Evolutionary conservation across 257 asterid genomes (phyloP).

Genomic region (Solanum lycopersicoides): DNA sequence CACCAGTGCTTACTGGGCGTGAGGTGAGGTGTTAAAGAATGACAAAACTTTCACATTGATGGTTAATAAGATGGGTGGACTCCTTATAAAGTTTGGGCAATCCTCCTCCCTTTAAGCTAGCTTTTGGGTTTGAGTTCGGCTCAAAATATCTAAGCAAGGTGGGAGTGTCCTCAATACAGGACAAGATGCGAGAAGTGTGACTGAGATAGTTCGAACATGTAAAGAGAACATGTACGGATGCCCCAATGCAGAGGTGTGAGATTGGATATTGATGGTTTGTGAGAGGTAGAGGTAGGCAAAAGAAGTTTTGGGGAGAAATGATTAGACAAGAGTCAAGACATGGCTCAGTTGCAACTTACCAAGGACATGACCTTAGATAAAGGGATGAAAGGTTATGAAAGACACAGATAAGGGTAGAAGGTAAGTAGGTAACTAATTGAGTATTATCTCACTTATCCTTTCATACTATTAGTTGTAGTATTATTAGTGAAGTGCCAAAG

Average conservation of each 20-base stretch:
- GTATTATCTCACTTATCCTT: background rate
- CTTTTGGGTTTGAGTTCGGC: no score
- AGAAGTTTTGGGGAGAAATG: background rate
- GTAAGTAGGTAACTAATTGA: background rate
- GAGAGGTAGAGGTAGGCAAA: background rate
- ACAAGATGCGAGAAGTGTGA: background rate
- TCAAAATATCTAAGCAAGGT: background rate
- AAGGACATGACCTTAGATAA: background rate
- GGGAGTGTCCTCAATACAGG: background rate
- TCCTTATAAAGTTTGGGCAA: no score
- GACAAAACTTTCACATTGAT: no score
- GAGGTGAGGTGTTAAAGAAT: no score
- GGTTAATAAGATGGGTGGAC: no score
- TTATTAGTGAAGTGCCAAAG: background rate
- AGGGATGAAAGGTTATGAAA: background rate
- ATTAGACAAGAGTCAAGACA: background rate
- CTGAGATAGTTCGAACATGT: background rate
- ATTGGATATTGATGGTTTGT: background rate
- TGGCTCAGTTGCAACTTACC: background rate
- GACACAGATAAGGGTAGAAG: background rate
- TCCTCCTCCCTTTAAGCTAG: no score
- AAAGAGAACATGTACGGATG: background rate
- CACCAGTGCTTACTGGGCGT: no score
- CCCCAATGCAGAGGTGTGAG: background rate
- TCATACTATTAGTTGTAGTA: background rate